Conservation (phyloP, 2,329 filamentous ascomycete species). For the Aspergillus sojae region DNA sequence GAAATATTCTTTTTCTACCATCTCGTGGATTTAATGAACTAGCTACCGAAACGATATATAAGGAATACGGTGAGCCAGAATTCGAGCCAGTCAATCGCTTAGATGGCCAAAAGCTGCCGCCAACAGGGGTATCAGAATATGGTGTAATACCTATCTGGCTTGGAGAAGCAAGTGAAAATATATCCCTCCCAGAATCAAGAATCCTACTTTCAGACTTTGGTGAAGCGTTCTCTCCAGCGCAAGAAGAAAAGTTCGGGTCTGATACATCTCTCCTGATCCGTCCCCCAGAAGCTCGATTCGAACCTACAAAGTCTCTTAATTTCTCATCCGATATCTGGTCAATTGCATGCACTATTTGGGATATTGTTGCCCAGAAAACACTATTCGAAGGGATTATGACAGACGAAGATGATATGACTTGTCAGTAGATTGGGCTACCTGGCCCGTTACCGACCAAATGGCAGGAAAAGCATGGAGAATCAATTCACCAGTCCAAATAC, state of each 20-base stretch:
- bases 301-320: conserved; percentile 32
- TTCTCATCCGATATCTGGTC: conserved; percentile 44
- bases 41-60: too few relatives aligned
- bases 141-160: conserved; percentile 21
- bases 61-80: too few relatives aligned
- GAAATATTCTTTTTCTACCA: conserved; percentile 7
- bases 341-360: conserved; percentile 40
- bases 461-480: conserved; percentile 24
- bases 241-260: conserved; percentile 17
- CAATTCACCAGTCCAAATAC: background rate
- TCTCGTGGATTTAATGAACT: too few relatives aligned
- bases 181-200: conserved; percentile 25
- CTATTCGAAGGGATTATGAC: conserved; percentile 30
- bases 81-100: background rate
- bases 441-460: conserved; percentile 28
- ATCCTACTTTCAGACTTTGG: conserved; percentile 33
- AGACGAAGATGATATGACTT: conserved; percentile 28
- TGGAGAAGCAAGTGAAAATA: conserved; percentile 25
- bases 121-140: conserved; percentile 22
- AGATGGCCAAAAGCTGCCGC: conserved; percentile 25
- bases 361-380: conserved; percentile 30
- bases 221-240: conserved; percentile 25
- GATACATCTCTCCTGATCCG: conserved; percentile 28
- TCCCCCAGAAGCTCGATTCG: conserved; percentile 40
- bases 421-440: conserved; percentile 30